Evolutionary conservation across 1,139 yeast genomes (phyloP).

Genomic region (Suhomyces yuchorum): DNA sequence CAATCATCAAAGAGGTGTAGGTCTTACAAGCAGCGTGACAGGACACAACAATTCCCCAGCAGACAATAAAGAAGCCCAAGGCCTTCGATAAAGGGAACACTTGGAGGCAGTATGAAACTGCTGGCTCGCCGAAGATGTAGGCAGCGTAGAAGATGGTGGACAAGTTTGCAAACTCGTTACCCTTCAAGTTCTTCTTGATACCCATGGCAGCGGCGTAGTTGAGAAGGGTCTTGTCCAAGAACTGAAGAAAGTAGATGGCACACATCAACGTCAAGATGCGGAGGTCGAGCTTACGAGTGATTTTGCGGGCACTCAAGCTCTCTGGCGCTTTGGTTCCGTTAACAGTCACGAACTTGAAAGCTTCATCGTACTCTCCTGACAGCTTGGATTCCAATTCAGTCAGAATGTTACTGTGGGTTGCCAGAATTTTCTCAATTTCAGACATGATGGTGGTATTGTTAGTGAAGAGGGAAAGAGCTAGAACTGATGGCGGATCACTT

Average conservation of each 20-base stretch:
- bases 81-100: constrained; percentile 42
- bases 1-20: constrained; percentile 44
- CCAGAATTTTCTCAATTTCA: not conserved
- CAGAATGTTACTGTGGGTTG: not conserved
- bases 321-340: constrained; percentile 1
- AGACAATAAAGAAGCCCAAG: constrained; percentile 36
- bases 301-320: not conserved
- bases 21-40: constrained; percentile 37
- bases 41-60: constrained; percentile 46
- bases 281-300: constrained; percentile 28
- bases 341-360: constrained; percentile 11
- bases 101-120: constrained; percentile 41
- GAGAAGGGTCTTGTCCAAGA: constrained; percentile 45
- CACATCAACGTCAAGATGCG: constrained; percentile 38
- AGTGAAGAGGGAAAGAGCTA: not conserved
- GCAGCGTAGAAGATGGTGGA: constrained; percentile 49
- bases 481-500: not conserved
- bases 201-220: constrained; percentile 58
- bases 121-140: constrained; percentile 50
- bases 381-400: not conserved
- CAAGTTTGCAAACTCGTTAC: constrained; percentile 44
- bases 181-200: constrained; percentile 37
- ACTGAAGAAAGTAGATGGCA: constrained; percentile 45
- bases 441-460: not conserved
- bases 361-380: constrained; percentile 13